These are phyloP conservation scores for Hypoxylon intermedium DNA, from an alignment of 495 filamentous ascomycete genomes.

Conservation along the genomic window DNA sequence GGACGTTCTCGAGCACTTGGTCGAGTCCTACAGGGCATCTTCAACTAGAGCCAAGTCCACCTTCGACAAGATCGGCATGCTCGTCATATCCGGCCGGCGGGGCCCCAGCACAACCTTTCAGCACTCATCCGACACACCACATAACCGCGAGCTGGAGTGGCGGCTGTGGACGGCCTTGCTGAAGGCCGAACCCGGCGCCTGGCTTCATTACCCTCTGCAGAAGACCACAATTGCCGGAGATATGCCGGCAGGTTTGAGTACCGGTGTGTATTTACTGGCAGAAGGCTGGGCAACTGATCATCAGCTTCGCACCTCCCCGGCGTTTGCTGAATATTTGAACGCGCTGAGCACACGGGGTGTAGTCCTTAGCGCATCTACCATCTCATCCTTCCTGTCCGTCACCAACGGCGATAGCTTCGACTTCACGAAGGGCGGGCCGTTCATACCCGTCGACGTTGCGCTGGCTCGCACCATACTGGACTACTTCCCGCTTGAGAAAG, in stretches of 20 bases:
- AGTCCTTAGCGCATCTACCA: neutral
- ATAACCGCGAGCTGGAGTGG: conserved; percentile 16
- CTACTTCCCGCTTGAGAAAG: neutral
- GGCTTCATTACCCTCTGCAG: conserved; percentile 17
- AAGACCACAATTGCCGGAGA: neutral
- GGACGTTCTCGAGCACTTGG: conserved; percentile 12
- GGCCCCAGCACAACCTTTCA: neutral
- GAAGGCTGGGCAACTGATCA: neutral
- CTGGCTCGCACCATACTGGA: conserved; percentile 6
- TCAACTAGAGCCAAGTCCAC: conserved; percentile 7
- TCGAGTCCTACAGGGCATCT: conserved; percentile 2
- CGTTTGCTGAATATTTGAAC: conserved; percentile 2
- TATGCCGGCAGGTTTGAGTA: neutral
- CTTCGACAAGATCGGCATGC: conserved; percentile 1
- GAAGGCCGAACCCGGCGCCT: conserved; percentile 5
- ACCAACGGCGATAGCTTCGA: neutral
- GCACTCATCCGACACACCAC: conserved; percentile 6
- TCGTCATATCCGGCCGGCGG: neutral
- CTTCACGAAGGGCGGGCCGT: neutral
- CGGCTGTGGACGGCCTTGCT: conserved; percentile 15
- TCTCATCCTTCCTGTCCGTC: conserved; percentile 10
- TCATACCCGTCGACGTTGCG: conserved; percentile 2
- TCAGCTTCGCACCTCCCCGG: conserved; percentile 8
- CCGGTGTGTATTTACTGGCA: conserved; percentile 7
- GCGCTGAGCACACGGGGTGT: neutral